Evolutionary conservation across 179 eudicot genomes (phyloP).

Genomic region (Amaranthus tricolor): DNA sequence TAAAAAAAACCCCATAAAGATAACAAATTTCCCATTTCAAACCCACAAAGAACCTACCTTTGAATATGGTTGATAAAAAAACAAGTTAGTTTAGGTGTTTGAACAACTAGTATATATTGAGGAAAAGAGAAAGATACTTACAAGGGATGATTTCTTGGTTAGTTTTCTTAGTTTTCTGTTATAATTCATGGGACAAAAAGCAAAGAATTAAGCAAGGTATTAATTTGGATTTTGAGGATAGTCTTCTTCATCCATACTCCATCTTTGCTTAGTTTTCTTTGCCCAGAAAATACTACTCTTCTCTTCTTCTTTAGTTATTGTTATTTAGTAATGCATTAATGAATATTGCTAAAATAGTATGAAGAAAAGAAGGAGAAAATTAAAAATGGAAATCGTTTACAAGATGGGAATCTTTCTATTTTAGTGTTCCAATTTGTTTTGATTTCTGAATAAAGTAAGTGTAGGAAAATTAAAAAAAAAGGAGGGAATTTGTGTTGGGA

Average conservation of each 20-base stretch:
- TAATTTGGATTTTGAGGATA: not conserved
- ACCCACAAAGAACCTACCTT: constrained; percentile 15
- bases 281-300: constrained; percentile 35
- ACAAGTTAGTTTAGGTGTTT: constrained; percentile 1
- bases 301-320: constrained; percentile 17
- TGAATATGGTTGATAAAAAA: constrained; percentile 3
- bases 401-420: constrained; percentile 1
- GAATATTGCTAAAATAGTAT: not conserved
- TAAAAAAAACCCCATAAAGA: not conserved
- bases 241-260: constrained; percentile 27
- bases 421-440: not conserved
- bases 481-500: not conserved
- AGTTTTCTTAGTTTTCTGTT: not conserved
- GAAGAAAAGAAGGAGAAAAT: not conserved
- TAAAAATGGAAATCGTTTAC: not conserved
- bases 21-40: not conserved
- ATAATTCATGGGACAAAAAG: constrained; percentile 10
- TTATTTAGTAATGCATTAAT: not conserved
- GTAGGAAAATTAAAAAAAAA: not conserved
- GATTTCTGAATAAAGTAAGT: not conserved
- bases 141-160: constrained; percentile 31
- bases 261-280: constrained; percentile 27
- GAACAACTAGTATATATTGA: constrained; percentile 3
- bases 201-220: constrained; percentile 34
- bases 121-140: constrained; percentile 21